Conservation (phyloP, 441 rosid genomes). For the Lagerstroemia fauriei region DNA sequence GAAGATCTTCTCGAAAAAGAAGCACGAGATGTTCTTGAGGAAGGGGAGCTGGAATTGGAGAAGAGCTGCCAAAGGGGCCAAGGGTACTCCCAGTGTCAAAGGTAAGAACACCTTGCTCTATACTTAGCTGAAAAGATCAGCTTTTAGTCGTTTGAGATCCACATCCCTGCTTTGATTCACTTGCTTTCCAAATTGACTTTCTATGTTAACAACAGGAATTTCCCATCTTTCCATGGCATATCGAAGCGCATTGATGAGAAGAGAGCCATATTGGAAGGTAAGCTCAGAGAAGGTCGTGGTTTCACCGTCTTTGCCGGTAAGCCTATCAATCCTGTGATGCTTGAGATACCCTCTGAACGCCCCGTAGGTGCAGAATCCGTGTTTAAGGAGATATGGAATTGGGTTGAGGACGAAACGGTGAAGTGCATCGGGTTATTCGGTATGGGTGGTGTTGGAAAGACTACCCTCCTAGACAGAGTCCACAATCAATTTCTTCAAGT, state of each 20-base stretch:
- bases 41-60: neutral
- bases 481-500: constrained; percentile 35
- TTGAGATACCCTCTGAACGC: constrained; percentile 31
- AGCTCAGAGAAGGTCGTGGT: neutral
- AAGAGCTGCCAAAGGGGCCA: neutral
- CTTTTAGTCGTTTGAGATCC: neutral
- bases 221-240: neutral
- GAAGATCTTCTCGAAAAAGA: neutral
- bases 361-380: constrained; percentile 39
- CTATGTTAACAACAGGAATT: neutral
- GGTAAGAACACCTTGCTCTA: constrained; percentile 8
- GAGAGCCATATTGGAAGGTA: constrained; percentile 33
- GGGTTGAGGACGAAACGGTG: constrained; percentile 27
- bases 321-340: constrained; percentile 8
- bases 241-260: constrained; percentile 12
- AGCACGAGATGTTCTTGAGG: neutral
- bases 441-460: constrained; percentile 58
- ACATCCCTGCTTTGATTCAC: neutral
- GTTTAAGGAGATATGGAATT: constrained; percentile 39
- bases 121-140: neutral
- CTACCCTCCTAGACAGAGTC: constrained; percentile 47
- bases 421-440: constrained; percentile 47
- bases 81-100: neutral
- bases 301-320: neutral
- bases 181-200: neutral